phyloP scores from a whole-genome alignment of 2,329 filamentous ascomycete species.

The Fusarium azukiicola region DNA sequence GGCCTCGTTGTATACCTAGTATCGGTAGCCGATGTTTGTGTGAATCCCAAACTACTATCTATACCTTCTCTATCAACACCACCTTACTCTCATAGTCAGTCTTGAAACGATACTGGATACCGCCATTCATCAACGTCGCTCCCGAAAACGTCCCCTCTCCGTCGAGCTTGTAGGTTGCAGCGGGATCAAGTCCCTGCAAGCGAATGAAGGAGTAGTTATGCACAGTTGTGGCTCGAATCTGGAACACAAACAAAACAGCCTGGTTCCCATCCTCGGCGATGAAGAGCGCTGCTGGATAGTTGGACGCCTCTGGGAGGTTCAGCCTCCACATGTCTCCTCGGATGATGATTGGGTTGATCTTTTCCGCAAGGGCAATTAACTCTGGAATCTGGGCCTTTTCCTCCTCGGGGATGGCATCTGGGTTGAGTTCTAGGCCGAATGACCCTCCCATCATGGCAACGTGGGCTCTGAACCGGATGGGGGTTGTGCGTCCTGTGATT shows the following conservation, averaged over 20 bases:
- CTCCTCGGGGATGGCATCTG: conserved; percentile 70
- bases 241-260: conserved; percentile 80
- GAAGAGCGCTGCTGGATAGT: conserved; percentile 82
- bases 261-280: conserved; percentile 72
- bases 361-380: conserved; percentile 75
- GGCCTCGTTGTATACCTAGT: neutral
- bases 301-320: conserved; percentile 76
- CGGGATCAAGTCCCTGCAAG: conserved; percentile 77
- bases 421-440: conserved; percentile 83
- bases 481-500: conserved; percentile 75
- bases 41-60: neutral
- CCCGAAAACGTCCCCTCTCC: conserved; percentile 76
- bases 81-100: conserved; percentile 79
- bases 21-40: neutral
- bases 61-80: conserved; percentile 72
- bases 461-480: conserved; percentile 80
- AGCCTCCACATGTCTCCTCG: conserved; percentile 80
- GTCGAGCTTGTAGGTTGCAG: conserved; percentile 74
- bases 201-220: conserved; percentile 77
- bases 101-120: conserved; percentile 74
- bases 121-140: conserved; percentile 81
- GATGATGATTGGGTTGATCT: conserved; percentile 79
- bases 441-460: conserved; percentile 86
- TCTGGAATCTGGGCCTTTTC: conserved; percentile 76
- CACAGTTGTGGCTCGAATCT: conserved; percentile 71